Evolutionary conservation across 257 asterid genomes (phyloP), one percentile per base, ranked within the genome.

Genomic region (Forsythia viridissima): DNA sequence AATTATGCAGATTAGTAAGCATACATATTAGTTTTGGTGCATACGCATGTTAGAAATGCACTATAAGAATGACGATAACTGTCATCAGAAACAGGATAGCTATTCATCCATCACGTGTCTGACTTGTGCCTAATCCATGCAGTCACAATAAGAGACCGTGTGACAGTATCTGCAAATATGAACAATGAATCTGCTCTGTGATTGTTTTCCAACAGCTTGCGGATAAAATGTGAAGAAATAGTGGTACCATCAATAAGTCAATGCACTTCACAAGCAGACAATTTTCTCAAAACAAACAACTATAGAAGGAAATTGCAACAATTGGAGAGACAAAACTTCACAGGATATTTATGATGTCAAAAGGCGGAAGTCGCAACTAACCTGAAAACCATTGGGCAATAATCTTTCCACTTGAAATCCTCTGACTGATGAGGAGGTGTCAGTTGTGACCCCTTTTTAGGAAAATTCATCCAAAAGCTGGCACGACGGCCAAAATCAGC

Each of bases 341-440:
- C 4, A 44, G 3, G 21, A 41, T 61, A 39, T 42, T 21, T 61
- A 43, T 42, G 41, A 9, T 9, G 46, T 37, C 15, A 16, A 71
- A 37, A 78, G 63, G 70, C 76, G 55, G 44, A 30, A 66, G 43
- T 74, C 72, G 73, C 46, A 41, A 78, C 90, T n/a, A 74, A 94
- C 99, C 98, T 92, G 93, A 93, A 93, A 85, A 96, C 98, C 97
- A 96, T 91, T 44, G 99, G 99, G 87, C 99, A 93, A 72, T 96
- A 96, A 84, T 92, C 97, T 86, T 96, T 96, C 99, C 99, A 96
- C 89, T 85, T 93, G 89, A 96, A 96, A 91, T 92, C 98, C 38
- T 93, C 98, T 9, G 99, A 96, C 79, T 88, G 96, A 79, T 93
- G 99, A 36, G 90, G 77, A 61, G 99, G 99, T 67, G 99, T 93